phyloP scores from a whole-genome alignment of 2,329 filamentous ascomycete genomes.

The Cladophialophora bantiana region DNA sequence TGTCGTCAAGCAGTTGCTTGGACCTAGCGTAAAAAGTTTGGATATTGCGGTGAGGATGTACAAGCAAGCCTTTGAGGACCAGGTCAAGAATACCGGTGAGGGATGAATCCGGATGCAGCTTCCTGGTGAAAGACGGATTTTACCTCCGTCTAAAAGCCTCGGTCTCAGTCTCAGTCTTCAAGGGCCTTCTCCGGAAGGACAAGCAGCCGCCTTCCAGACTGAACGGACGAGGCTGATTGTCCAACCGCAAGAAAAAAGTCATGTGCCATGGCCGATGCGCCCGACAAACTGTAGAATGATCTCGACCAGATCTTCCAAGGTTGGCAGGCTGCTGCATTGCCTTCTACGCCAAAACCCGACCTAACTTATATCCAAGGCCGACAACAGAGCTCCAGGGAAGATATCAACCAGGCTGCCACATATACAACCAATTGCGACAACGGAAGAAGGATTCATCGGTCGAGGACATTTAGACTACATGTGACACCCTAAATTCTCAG shows the following conservation, averaged over 20 bases:
- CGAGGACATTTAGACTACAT: too few relatives aligned
- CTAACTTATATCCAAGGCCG: too few relatives aligned
- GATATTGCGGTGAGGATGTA: conserved; percentile 75
- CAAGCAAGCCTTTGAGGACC: conserved; percentile 70
- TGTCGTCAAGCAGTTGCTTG: conserved; percentile 77
- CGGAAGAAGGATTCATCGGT: too few relatives aligned
- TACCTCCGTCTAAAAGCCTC: neutral
- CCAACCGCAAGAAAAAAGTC: neutral
- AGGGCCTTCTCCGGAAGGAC: neutral
- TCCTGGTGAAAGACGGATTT: neutral
- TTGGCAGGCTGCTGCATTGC: neutral
- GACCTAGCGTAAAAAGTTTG: conserved; percentile 74
- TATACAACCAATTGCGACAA: too few relatives aligned
- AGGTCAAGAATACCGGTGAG: conserved; percentile 49
- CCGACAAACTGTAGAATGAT: neutral
- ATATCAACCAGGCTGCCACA: too few relatives aligned
- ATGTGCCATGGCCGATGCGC: neutral
- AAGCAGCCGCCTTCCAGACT: neutral
- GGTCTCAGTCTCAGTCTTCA: neutral
- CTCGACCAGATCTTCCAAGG: neutral
- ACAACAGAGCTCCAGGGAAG: too few relatives aligned
- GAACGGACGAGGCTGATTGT: neutral
- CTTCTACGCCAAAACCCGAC: too few relatives aligned
- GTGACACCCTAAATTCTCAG: too few relatives aligned
- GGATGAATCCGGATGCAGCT: conserved; percentile 11